Conservation (phyloP, 2,329 filamentous ascomycete genomes). For the Colletotrichum salicis region DNA sequence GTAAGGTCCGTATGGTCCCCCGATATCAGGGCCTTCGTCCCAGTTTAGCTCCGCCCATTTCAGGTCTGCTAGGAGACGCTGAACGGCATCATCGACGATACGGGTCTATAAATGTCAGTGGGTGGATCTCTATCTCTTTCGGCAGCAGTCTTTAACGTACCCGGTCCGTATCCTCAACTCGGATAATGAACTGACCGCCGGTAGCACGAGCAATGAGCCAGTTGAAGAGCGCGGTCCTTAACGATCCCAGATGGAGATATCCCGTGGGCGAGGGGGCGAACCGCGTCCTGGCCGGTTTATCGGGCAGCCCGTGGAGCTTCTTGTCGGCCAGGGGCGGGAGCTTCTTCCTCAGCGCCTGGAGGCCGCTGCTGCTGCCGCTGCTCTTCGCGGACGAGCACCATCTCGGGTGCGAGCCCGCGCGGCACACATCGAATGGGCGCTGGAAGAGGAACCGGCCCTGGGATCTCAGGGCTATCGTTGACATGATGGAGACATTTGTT, state of each 20-base stretch:
- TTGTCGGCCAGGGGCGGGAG: conserved; percentile 30
- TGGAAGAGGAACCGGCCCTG: conserved; percentile 13
- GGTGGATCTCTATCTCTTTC: background rate
- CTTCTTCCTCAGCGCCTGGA: conserved; percentile 36
- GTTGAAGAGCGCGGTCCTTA: conserved; percentile 95
- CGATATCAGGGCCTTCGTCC: conserved; percentile 93
- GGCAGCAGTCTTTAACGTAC: conserved; percentile 55
- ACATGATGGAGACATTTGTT: conserved; percentile 26
- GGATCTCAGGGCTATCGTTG: conserved; percentile 21
- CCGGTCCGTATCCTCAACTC: conserved; percentile 96
- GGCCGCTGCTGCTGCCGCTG: conserved; percentile 1
- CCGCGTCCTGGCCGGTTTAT: conserved; percentile 67
- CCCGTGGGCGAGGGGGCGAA: conserved; percentile 98
- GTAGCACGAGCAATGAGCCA: conserved; percentile 90
- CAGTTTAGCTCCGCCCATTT: conserved; percentile 89
- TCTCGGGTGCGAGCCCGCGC: conserved; percentile 11
- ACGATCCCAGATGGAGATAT: conserved; percentile 88
- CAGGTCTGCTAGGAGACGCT: conserved; percentile 80
- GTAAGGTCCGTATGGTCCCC: conserved; percentile 86
- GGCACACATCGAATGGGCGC: conserved; percentile 2
- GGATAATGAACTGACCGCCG: conserved; percentile 87
- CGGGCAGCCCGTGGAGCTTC: conserved; percentile 52
- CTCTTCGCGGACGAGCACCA: conserved; percentile 32
- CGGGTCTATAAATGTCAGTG: conserved; percentile 64
- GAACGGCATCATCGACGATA: conserved; percentile 82